phyloP scores from a whole-genome alignment of 1,284 basidiomycete species.

The Entoloma clypeatum region DNA sequence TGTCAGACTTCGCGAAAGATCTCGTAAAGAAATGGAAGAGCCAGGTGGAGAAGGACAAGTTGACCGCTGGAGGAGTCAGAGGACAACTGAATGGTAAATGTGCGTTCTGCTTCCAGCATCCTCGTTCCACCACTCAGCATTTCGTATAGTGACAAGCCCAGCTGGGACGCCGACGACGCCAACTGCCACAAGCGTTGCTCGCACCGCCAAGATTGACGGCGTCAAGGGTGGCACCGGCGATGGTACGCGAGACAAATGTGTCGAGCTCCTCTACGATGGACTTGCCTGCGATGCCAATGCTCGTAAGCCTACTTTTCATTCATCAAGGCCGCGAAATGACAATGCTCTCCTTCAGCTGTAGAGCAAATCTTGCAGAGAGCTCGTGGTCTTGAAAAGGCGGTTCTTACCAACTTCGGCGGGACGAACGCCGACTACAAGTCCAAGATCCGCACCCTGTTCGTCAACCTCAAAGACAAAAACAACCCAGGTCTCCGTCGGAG shows the following conservation, averaged over 20 bases:
- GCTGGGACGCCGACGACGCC: slow-evolving; percentile 46
- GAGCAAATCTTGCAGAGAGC: slow-evolving; percentile 61
- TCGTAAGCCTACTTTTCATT: slow-evolving; percentile 54
- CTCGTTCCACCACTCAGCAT: slow-evolving; percentile 9
- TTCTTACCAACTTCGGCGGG: slow-evolving; percentile 45
- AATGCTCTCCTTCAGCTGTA: slow-evolving; percentile 41
- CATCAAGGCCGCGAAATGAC: slow-evolving; percentile 1
- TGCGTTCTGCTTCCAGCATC: slow-evolving; percentile 18
- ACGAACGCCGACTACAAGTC: slow-evolving; percentile 57
- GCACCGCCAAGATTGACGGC: slow-evolving; percentile 69
- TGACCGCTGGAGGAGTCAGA: slow-evolving; percentile 23
- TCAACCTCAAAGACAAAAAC: slow-evolving; percentile 93
- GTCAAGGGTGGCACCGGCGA: slow-evolving; percentile 63
- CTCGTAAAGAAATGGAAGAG: slow-evolving; percentile 91
- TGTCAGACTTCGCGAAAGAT: slow-evolving; percentile 86
- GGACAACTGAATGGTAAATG: slow-evolving; percentile 30
- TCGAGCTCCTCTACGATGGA: slow-evolving; percentile 89
- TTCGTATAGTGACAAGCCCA: slow-evolving; percentile 33
- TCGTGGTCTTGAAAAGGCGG: slow-evolving; percentile 56
- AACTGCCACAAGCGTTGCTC: slow-evolving; percentile 35
- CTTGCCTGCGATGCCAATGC: slow-evolving; percentile 81
- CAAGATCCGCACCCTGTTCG: slow-evolving; percentile 88
- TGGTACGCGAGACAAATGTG: slow-evolving; percentile 82
- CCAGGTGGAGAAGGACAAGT: slow-evolving; percentile 78
- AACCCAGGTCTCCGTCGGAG: slow-evolving; percentile 86